phyloP scores from a whole-genome alignment of 192 early-diverging fungal species.

The Mortierella antarctica region DNA sequence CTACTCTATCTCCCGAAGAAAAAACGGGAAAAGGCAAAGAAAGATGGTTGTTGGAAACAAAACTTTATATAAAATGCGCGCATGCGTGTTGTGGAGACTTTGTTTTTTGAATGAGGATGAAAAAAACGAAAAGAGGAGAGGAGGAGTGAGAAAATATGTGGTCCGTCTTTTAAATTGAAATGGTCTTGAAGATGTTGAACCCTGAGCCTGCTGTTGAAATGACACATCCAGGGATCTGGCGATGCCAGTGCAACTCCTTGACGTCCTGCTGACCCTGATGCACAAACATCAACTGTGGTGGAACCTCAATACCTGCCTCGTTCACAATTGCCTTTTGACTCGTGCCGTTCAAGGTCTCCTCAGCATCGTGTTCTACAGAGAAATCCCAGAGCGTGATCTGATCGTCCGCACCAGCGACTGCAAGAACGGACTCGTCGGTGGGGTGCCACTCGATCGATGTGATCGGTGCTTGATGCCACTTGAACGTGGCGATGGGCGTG shows the following conservation, averaged over 20 bases:
- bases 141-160: neutral
- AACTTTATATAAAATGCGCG: neutral
- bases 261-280: conserved; percentile 93
- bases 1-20: too few relatives aligned
- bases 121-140: neutral
- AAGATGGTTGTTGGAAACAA: neutral
- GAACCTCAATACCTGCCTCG: conserved; percentile 81
- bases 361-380: conserved; percentile 94
- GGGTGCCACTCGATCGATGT: conserved; percentile 99
- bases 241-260: conserved; percentile 98
- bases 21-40: too few relatives aligned
- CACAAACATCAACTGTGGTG: conserved; percentile 94
- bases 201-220: conserved; percentile 87
- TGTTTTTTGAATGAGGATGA: neutral
- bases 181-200: conserved; percentile 99
- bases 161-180: conserved; percentile 70
- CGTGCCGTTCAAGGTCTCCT: conserved; percentile 75
- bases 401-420: conserved; percentile 92
- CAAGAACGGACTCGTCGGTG: conserved; percentile 90
- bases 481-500: conserved; percentile 89
- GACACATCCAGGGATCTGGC: conserved; percentile 91
- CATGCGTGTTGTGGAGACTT: neutral
- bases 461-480: conserved; percentile 92
- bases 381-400: conserved; percentile 98
- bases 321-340: conserved; percentile 61